Percentiles rank a stretch among this genome's conserved stretches.
Evolutionary conservation across 2,329 filamentous ascomycete species (phyloP).

Genomic region (Ophiostoma piceae): DNA sequence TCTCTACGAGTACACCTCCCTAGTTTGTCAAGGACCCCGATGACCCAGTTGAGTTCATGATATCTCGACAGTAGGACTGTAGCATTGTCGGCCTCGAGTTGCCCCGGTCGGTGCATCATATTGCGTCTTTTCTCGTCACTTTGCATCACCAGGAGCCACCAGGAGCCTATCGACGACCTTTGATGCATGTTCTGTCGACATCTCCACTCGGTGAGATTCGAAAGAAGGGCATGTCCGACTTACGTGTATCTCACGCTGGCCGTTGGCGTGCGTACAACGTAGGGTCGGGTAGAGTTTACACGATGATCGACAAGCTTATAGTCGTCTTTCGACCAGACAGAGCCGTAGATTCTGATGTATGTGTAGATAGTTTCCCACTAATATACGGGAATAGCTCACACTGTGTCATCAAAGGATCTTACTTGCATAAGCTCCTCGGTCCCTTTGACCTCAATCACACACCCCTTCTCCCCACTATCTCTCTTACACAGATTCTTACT

Average conservation of each 20-base stretch:
- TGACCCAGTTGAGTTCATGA: neutral
- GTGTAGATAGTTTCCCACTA: neutral
- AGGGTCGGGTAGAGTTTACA: neutral
- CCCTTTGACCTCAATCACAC: neutral
- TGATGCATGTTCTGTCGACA: neutral
- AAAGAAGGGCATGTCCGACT: neutral
- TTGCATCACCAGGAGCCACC: neutral
- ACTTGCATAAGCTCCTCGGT: neutral
- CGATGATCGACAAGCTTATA: neutral
- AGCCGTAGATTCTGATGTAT: neutral
- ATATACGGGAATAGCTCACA: neutral
- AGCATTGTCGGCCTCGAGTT: neutral
- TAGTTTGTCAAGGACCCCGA: neutral
- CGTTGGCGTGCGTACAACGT: neutral
- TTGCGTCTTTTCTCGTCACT: neutral
- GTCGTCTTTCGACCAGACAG: neutral
- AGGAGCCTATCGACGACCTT: neutral
- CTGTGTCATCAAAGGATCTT: conserved; percentile 4
- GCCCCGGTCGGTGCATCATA: neutral
- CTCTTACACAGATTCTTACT: neutral
- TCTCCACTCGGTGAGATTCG: neutral
- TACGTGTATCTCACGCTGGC: neutral
- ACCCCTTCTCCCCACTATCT: neutral
- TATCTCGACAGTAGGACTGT: neutral
- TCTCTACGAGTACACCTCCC: neutral